phyloP scores from a whole-genome alignment of 345 rosid genomes.

The Iberis pinnata region DNA sequence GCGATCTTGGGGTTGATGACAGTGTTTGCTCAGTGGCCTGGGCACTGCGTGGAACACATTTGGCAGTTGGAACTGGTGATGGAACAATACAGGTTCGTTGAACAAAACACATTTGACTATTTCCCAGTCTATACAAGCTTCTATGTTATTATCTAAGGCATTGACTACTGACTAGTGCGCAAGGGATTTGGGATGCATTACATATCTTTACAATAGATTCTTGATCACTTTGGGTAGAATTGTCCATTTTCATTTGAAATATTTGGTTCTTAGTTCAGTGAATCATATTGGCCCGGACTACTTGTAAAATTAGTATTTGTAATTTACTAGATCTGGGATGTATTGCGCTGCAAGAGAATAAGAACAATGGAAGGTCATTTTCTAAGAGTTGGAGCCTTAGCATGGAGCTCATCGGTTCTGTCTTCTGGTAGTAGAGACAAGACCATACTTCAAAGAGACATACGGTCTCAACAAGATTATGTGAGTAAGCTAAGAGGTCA shows the following conservation, averaged over 20 bases:
- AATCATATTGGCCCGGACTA: not conserved
- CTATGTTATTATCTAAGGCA: too few relatives aligned
- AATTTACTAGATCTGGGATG: slow-evolving; percentile 79
- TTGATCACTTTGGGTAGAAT: not conserved
- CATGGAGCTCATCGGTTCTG: slow-evolving; percentile 80
- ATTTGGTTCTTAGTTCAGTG: too few relatives aligned
- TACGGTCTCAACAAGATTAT: slow-evolving; percentile 69
- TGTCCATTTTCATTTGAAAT: not conserved
- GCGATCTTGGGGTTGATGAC: slow-evolving; percentile 84
- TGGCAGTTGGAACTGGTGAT: slow-evolving; percentile 82
- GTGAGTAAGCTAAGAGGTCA: slow-evolving; percentile 87
- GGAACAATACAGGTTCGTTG: slow-evolving; percentile 81
- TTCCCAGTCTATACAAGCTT: too few relatives aligned
- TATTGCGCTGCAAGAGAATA: slow-evolving; percentile 60
- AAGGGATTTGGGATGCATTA: too few relatives aligned
- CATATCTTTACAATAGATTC: too few relatives aligned
- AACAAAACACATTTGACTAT: too few relatives aligned
- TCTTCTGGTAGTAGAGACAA: slow-evolving; percentile 98
- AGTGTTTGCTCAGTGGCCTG: slow-evolving; percentile 93
- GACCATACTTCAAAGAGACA: slow-evolving; percentile 84
- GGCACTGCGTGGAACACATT: slow-evolving; percentile 81
- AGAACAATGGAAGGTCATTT: slow-evolving; percentile 99
- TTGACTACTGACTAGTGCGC: too few relatives aligned
- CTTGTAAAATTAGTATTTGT: not conserved
- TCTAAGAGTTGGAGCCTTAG: slow-evolving; percentile 82